Conservation (phyloP, 306 rosid species). For the Vigna reflexopilosa region DNA sequence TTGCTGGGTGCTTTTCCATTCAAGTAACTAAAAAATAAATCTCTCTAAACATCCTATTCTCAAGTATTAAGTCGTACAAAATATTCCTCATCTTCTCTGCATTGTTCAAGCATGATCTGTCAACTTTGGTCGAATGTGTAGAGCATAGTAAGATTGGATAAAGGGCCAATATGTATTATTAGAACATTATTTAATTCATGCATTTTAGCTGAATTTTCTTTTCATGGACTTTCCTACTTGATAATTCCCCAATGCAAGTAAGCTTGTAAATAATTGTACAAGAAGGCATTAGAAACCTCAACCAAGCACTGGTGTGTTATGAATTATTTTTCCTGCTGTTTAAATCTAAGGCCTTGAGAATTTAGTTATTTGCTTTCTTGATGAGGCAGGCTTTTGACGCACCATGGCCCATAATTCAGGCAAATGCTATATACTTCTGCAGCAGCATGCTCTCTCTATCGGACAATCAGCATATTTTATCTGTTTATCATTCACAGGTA, state of each 20-base stretch:
- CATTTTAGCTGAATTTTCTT: constrained; percentile 37
- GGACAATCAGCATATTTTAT: constrained; percentile 77
- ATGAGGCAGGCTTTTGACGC: constrained; percentile 94
- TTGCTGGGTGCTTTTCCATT: not conserved
- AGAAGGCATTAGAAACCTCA: constrained; percentile 18
- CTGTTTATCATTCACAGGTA: constrained; percentile 81
- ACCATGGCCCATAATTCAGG: constrained; percentile 93
- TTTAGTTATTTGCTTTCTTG: constrained; percentile 43
- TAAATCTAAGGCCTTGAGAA: constrained; percentile 32
- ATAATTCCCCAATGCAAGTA: constrained; percentile 20
- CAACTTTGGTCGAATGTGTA: constrained; percentile 13
- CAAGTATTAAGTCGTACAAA: not conserved
- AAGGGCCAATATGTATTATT: constrained; percentile 6
- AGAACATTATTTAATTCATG: constrained; percentile 2
- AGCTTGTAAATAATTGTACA: constrained; percentile 24
- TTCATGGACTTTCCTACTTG: constrained; percentile 15
- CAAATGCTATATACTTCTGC: constrained; percentile 91
- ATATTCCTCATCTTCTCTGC: constrained; percentile 1
- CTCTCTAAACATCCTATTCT: not conserved
- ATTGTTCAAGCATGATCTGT: constrained; percentile 21
- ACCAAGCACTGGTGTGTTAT: constrained; percentile 11
- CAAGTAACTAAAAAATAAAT: not conserved
- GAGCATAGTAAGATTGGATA: not conserved
- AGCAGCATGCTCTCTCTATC: constrained; percentile 82
- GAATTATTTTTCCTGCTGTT: constrained; percentile 34